Evolutionary conservation across 306 rosid species (phyloP), one percentile per base, ranked within the genome.

Genomic region (Biancaea sappan): DNA sequence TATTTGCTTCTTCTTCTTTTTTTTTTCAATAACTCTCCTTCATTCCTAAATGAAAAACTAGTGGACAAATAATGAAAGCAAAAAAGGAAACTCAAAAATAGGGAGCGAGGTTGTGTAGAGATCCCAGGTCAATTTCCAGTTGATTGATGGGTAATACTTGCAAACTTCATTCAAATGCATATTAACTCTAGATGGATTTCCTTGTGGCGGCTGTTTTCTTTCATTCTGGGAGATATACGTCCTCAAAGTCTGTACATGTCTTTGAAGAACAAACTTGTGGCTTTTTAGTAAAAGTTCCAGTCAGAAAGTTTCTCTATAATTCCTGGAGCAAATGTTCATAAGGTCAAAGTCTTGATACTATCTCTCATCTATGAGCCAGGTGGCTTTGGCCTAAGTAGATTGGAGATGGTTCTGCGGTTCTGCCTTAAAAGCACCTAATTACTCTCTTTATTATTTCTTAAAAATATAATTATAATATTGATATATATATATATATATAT

Each of bases 1-100:
- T 61, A 79, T 64, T 66, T 80, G 82, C 78, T 46, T 60, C 9
- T 16, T 56, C 2, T 38, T 14, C 19, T 19, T 66, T 75, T 70
- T 44, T 59, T 40, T 44, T 44, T 71, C 54, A 43, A 22, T 72
- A 29, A 68, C 29, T 61, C 24, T 14, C 54, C 24, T 75, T 73
- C 25, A 50, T 64, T 71, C 40, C 19, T 44, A 31, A 3, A 19
- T 24, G 19, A 51, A 19, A 46, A 26, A 68, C 37, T 54, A 31
- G 44, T 58, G 31, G 61, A 40, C 31, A 74, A 52, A 29, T 35
- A 41, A 61, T 43, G 77, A 41, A 38, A 70, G 21, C 26, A 21
- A 24, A 41, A 76, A 18, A 29, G 37, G 67, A 21, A 35, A 34
- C 16, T 28, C 3, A 47, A 69, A 61, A 68, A 22, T 15, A 26